phyloP scores from a whole-genome alignment of 148 eudicot species.

The Spergularia bocconei region DNA sequence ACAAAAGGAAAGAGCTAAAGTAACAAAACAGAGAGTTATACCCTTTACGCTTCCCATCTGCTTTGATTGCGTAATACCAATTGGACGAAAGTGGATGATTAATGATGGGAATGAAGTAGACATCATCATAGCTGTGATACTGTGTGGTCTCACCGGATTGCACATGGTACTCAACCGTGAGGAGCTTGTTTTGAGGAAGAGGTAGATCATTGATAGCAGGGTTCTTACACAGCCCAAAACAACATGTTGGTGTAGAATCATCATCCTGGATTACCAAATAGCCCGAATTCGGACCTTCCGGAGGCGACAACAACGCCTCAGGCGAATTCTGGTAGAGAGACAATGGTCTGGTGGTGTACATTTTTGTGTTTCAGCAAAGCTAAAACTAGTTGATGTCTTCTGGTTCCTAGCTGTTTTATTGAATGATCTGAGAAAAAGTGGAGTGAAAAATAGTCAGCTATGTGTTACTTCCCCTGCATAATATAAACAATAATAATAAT shows the following conservation, averaged over 20 bases:
- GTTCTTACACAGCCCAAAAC: constrained; percentile 30
- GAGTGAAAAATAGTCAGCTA: no score
- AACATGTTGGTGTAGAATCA: constrained; percentile 23
- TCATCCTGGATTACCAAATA: constrained; percentile 39
- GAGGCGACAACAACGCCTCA: constrained; percentile 25
- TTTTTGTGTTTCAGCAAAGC: not conserved
- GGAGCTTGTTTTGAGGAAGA: constrained; percentile 38
- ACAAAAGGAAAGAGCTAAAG: not conserved
- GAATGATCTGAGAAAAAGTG: no score
- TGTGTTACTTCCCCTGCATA: no score
- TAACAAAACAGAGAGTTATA: not conserved
- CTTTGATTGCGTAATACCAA: constrained; percentile 34
- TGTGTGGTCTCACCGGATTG: not conserved
- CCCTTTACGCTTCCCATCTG: constrained; percentile 35
- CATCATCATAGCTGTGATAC: constrained; percentile 18
- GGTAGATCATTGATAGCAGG: constrained; percentile 30
- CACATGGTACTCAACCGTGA: constrained; percentile 20
- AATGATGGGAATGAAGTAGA: constrained; percentile 37
- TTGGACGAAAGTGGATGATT: constrained; percentile 36
- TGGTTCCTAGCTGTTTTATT: no score
- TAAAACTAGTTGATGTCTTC: no score
- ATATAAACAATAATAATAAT: no score
- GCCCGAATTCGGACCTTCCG: constrained; percentile 41
- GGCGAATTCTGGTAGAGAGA: constrained; percentile 30
- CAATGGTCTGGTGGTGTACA: constrained; percentile 39